These are phyloP conservation scores for Fusarium solani-melongenae DNA, from an alignment of 2,329 filamentous ascomycete genomes.

Conservation along the genomic window DNA sequence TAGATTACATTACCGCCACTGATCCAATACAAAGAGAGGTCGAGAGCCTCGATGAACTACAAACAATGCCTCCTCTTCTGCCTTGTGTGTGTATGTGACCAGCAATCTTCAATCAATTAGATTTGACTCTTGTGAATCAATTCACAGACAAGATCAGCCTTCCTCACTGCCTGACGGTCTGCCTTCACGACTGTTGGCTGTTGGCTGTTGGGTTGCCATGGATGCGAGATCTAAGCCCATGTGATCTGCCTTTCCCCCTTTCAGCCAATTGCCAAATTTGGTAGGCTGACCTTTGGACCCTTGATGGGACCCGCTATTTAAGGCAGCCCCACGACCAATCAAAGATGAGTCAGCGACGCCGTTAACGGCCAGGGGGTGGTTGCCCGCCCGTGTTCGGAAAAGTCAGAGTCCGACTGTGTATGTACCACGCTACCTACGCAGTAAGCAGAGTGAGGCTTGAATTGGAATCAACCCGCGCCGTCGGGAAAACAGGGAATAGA, in stretches of 20 bases:
- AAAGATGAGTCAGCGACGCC: neutral
- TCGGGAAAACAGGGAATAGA: neutral
- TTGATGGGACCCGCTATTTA: neutral
- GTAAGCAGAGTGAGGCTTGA: neutral
- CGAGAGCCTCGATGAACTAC: conserved; percentile 2
- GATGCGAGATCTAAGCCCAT: conserved; percentile 8
- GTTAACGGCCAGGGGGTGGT: neutral
- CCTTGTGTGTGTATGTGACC: neutral
- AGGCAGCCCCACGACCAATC: conserved; percentile 1
- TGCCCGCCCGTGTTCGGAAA: neutral
- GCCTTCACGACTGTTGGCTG: conserved; percentile 8
- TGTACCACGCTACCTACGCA: too few relatives aligned
- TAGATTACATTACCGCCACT: conserved; percentile 5
- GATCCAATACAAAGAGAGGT: conserved; percentile 16
- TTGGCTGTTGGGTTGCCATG: neutral
- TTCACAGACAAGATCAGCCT: conserved; percentile 11
- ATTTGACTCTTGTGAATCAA: neutral
- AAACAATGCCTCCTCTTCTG: neutral
- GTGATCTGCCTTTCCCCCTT: conserved; percentile 16
- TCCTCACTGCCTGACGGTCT: conserved; percentile 24
- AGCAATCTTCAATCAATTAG: neutral
- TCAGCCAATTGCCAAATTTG: conserved; percentile 29
- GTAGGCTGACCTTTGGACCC: conserved; percentile 22
- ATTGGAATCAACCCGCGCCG: neutral
- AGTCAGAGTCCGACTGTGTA: neutral